A percentile compares a stretch with the other conserved stretches of the same genome.
phyloP scores from a whole-genome alignment of 1,139 yeast genomes.

The Sugiyamaella pinicola region DNA sequence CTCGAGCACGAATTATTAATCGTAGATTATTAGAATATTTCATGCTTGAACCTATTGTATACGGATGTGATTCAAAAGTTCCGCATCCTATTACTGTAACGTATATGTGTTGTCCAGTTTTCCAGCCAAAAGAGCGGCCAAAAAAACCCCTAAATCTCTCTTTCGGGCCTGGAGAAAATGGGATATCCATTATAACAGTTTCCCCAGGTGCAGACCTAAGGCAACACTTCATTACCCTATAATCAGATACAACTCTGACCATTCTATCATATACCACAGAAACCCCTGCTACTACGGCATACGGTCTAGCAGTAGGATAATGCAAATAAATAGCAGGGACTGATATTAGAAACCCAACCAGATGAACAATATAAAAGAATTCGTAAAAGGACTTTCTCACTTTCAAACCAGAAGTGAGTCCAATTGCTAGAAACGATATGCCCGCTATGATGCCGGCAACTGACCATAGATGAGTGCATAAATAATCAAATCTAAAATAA shows the following conservation, averaged over 20 bases:
- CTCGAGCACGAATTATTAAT: slow-evolving; percentile 34
- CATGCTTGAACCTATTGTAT: slow-evolving; percentile 35
- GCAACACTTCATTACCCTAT: slow-evolving; percentile 30
- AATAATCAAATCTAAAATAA: slow-evolving; percentile 31
- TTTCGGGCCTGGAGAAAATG: slow-evolving; percentile 29
- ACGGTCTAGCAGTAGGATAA: slow-evolving; percentile 33
- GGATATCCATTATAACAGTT: slow-evolving; percentile 33
- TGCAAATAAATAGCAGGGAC: slow-evolving; percentile 35
- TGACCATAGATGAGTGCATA: slow-evolving; percentile 31
- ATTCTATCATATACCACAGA: slow-evolving; percentile 34
- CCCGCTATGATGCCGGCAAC: slow-evolving; percentile 34
- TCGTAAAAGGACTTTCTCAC: slow-evolving; percentile 31
- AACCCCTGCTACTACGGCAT: slow-evolving; percentile 30
- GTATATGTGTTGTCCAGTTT: slow-evolving; percentile 36
- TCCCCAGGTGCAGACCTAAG: slow-evolving; percentile 32
- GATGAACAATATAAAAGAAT: slow-evolving; percentile 33
- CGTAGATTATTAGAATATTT: slow-evolving; percentile 29
- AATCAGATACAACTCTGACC: slow-evolving; percentile 28
- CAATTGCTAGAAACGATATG: slow-evolving; percentile 30
- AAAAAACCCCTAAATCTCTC: neutral
- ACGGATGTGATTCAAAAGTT: slow-evolving; percentile 33
- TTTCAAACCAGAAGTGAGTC: slow-evolving; percentile 27
- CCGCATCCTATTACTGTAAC: slow-evolving; percentile 33
- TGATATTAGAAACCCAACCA: slow-evolving; percentile 31
- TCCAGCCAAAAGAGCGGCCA: slow-evolving; percentile 30